Base-by-base conservation (phyloP, 306 rosid genomes). In the Pachyrhizus erosus region DNA sequence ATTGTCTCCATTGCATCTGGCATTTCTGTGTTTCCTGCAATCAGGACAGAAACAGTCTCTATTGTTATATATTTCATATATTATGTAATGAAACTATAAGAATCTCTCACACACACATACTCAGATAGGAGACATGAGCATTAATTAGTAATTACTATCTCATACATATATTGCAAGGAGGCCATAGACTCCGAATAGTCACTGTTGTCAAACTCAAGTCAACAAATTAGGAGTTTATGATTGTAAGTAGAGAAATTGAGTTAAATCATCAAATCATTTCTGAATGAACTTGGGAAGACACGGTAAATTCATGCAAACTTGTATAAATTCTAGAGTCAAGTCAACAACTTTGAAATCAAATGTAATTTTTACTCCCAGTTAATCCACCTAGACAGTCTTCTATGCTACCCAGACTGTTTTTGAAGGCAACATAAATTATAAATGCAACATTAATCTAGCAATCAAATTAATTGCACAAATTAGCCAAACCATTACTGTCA, bases 1-100 rank as follows among this genome's bases (percentile, higher is more conserved):
- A 96, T 89, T 43, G 97, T 91, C 88, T 96, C 99, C 93, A 96
- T 92, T 88, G 99, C 98, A 89, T 96, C 99, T 43, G 99, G 99
- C 98, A 96, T 94, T 86, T 90, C 97, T 34, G 89, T 88, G 82
- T 85, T 93, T 79, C 97, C 99, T 96, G 88, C 66, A 90, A 84
- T 83, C 86, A 82, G 55, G 77, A 80, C 49, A 85, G 78, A 76
- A 64, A 75, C 7, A 5, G 45, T 34, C 27, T 62, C 23, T 4
- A 15, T 37, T 57, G 18, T 40, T 64, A 40, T 73, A 62, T 37
- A 23, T 42, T 43, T 24, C 42, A 64, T 64, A 11, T 66, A 78
- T 24, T n/a, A 78, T 20, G 62, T 20, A 85, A 74, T 9, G 69
- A 43, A 82, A 77, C 57, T 17, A 73, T 40, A 79, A 43, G 48